Conservation (phyloP, 768 basidiomycete species). For the Chalciporus sphaerocephalus region DNA sequence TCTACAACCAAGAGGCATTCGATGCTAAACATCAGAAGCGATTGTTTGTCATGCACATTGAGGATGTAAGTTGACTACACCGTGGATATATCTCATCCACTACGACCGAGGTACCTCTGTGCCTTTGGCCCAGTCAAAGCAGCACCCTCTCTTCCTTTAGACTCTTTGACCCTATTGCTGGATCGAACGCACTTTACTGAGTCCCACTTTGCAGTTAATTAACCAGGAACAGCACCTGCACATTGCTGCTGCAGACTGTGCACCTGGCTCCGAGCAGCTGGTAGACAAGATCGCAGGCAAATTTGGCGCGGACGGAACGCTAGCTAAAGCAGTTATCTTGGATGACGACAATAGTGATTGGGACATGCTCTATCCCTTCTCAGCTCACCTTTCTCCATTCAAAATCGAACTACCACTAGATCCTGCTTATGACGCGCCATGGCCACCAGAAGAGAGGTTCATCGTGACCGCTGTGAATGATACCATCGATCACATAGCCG, state of each 20-base stretch:
- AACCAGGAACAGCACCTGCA: conserved; percentile 71
- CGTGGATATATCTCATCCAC: no score
- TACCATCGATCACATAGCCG: conserved; percentile 47
- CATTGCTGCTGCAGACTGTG: conserved; percentile 76
- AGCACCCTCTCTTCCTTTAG: no score
- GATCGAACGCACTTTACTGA: no score
- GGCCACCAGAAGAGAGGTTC: conserved; percentile 41
- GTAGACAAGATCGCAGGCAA: conserved; percentile 54
- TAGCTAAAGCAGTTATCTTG: conserved; percentile 51
- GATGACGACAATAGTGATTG: conserved; percentile 81
- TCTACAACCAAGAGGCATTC: conserved; percentile 60
- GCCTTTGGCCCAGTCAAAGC: no score
- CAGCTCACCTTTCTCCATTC: conserved; percentile 78
- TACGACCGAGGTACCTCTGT: no score
- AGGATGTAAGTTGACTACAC: conserved; percentile 85
- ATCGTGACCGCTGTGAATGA: conserved; percentile 57
- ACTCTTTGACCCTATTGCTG: no score
- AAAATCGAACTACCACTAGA: conserved; percentile 63
- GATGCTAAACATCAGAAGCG: conserved; percentile 86
- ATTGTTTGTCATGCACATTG: conserved; percentile 75
- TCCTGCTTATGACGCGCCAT: conserved; percentile 48
- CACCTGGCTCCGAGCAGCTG: conserved; percentile 66
- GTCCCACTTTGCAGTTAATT: conserved; percentile 51
- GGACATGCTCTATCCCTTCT: conserved; percentile 83
- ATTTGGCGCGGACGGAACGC: conserved; percentile 47